phyloP scores from a whole-genome alignment of 768 basidiomycete species.

The Rickenella mellea region DNA sequence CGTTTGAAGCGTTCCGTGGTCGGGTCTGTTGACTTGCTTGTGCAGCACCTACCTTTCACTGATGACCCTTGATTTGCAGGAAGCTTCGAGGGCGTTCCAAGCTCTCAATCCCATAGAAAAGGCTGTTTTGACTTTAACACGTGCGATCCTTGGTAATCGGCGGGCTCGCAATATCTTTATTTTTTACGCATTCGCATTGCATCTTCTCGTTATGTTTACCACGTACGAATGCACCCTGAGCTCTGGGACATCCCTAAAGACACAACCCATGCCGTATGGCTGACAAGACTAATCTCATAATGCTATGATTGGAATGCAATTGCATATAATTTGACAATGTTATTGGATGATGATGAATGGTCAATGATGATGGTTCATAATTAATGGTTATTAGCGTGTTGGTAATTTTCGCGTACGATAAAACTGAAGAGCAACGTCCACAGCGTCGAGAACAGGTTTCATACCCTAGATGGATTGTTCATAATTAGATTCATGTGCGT shows the following conservation, averaged over 20 bases:
- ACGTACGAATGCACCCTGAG: constrained; percentile 62
- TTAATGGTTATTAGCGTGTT: constrained; percentile 11
- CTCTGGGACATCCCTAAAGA: constrained; percentile 38
- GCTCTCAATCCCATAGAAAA: constrained; percentile 88
- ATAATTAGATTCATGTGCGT: constrained; percentile 1
- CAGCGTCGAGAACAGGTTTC: constrained; percentile 65
- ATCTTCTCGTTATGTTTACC: constrained; percentile 74
- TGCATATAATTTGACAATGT: constrained; percentile 3
- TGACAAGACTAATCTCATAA: constrained; percentile 7
- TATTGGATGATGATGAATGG: constrained; percentile 10
- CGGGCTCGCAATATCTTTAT: constrained; percentile 86
- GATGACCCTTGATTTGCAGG: constrained; percentile 37
- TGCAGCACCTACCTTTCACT: neutral
- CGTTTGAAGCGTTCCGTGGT: constrained; percentile 95
- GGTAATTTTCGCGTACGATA: constrained; percentile 33
- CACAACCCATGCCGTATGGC: constrained; percentile 39
- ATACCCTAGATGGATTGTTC: constrained; percentile 42
- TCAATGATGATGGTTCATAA: constrained; percentile 2
- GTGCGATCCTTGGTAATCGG: constrained; percentile 80
- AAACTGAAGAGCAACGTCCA: constrained; percentile 62
- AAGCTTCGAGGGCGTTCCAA: constrained; percentile 89
- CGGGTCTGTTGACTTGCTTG: constrained; percentile 37
- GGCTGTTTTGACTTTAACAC: constrained; percentile 75
- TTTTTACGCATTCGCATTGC: constrained; percentile 72
- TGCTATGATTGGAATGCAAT: neutral